phyloP scores from a whole-genome alignment of 2,329 filamentous ascomycete genomes.

The Calonectria leucothoes region DNA sequence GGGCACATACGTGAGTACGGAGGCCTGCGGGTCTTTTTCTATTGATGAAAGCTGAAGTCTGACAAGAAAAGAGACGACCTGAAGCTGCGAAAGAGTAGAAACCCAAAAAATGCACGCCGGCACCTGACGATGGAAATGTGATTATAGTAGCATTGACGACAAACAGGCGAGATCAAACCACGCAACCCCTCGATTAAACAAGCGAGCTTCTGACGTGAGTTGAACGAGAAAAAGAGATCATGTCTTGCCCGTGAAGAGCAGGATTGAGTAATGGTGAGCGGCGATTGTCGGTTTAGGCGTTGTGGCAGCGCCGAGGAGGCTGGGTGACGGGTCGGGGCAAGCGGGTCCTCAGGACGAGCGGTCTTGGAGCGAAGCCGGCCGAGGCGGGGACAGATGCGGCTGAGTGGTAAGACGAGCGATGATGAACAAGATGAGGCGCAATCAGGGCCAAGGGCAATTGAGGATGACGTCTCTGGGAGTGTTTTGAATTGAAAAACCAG shows the following conservation, averaged over 20 bases:
- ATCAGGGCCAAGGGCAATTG: constrained; percentile 13
- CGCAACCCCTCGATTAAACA: constrained; percentile 31
- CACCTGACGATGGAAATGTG: constrained; percentile 28
- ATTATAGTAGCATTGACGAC: constrained; percentile 29
- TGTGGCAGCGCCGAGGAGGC: constrained; percentile 34
- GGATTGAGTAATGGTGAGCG: constrained; percentile 28
- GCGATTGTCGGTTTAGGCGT: constrained; percentile 29
- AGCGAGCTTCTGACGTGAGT: constrained; percentile 24
- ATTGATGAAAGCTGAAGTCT: constrained; percentile 20
- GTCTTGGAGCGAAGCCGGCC: constrained; percentile 38
- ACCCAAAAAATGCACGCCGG: constrained; percentile 27
- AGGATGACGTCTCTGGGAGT: constrained; percentile 5
- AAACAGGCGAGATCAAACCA: constrained; percentile 23
- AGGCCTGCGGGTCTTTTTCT: constrained; percentile 30
- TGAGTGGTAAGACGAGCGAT: constrained; percentile 19
- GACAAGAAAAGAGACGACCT: constrained; percentile 24
- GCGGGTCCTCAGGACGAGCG: constrained; percentile 40
- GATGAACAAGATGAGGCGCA: constrained; percentile 21
- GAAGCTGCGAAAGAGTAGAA: constrained; percentile 29
- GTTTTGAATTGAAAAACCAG: constrained; percentile 29
- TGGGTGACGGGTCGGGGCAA: constrained; percentile 32
- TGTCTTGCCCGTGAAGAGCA: constrained; percentile 28
- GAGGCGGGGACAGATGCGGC: constrained; percentile 21
- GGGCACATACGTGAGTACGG: constrained; percentile 30
- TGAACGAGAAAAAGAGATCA: constrained; percentile 27